Base-by-base conservation (phyloP, 768 basidiomycete genomes). In the Neoboletus brunneissimus region DNA sequence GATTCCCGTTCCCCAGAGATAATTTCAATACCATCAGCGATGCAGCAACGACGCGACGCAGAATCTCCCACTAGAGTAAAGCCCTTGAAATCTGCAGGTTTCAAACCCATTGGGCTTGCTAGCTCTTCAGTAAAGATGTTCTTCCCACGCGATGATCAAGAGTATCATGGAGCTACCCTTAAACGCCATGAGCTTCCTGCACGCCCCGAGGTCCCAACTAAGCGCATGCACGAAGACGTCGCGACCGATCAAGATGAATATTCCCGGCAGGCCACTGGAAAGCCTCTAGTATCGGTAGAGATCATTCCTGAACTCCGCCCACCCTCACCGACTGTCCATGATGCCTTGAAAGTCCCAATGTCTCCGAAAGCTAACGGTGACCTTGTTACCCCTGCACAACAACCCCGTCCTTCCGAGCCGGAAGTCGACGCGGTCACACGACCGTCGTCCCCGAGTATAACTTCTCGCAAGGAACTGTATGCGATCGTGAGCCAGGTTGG, bases 401-500 rank as follows among this genome's bases (percentile, higher is more conserved):
- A 52, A 22, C 51, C 38, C 7, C 68, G 64, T 48, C 61, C 46
- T 29, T 54, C 58, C 6, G 73, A 69, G 29, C 61, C 34, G 3
- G 69, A 69, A 10, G 51, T 55, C 37, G 70, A 72, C 4, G 57
- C 18, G 16, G 56, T 55, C 15, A 65, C 72, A 13, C 69, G 68
- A 31, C 60, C 72, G 2, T 59, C 68, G 22, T 68, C 72, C 15
- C 69, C 73, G 29, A 66, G 64, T 22, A 22, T 58, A 2, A 56
- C 64, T 16, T 67, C 74, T 44, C 66, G 65, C 31, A 75, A 76
- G 51, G 88, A 92, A 56, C 69, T 93, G 20, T 99, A 97, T 72
- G 82, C 85, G 49, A 91, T 94, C 57, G 79, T 98, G 25, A 88
- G 84, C 47, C 95, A 98, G 66, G 97, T 99, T 43, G 97, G 97